Evolutionary conservation across 2,329 filamentous ascomycete species (phyloP), one percentile per base, ranked within the genome.

Genomic region (Verticillium albo-atrum): DNA sequence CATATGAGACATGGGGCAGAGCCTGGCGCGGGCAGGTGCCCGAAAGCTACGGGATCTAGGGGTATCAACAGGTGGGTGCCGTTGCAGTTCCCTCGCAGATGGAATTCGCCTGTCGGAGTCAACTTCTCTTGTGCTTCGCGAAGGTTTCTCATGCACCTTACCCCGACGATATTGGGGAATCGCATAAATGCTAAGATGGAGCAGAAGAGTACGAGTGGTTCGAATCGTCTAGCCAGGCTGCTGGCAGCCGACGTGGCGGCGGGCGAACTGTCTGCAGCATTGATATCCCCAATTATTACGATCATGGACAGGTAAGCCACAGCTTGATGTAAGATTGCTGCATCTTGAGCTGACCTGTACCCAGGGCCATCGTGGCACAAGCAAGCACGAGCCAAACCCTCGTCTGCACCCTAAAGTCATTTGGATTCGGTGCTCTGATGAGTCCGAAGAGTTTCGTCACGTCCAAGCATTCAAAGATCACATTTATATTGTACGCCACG

Each of bases 211-310:
- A 10, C 17, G 37, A 47, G 4, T 47, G 7, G 5, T n/a, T 28
- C 60, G 27, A 42, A 53, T 25, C 37, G 55, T 35, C 30, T 60
- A 35, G 15, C n/a, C 23, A 52, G 58, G 9, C 55, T 55, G 14
- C 47, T 61, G 35, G 42, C 54, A 35, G 61, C 56, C 34, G 69
- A 71, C 25, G n/a, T 68, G 6, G 59, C 65, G 15, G 66, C 69
- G 0, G 68, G 67, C 1, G 62, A 56, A 9, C 30, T 71, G 7
- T 71, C 70, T 27, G 68, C 69, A 50, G 63, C 67, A 2, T 15
- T 71, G 30, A 65, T 71, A 7, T 63, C 70, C 10, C 70, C 70
- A 6, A 58, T 65, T 9, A 64, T 71, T 14, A 66, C 70, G 2
- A 58, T 71, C 1, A 69, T 71, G 7, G 70, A 71, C 50, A 63